Base-by-base conservation (phyloP, 495 filamentous ascomycete species). In the Neurospora hispaniola region DNA sequence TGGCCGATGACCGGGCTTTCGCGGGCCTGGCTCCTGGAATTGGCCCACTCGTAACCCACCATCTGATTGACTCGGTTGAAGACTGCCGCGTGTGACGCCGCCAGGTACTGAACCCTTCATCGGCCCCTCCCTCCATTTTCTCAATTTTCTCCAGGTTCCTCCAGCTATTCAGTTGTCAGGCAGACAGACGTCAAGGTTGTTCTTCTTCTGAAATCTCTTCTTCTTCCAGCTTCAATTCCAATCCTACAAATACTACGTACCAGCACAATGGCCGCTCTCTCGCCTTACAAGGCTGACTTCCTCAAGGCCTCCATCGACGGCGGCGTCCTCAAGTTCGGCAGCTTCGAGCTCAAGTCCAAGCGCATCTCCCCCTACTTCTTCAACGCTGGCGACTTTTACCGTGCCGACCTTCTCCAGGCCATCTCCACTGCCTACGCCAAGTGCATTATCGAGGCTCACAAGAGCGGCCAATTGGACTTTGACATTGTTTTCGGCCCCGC, bases 351-450 rank as follows among this genome's bases (percentile, higher is more conserved):
- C 75, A 99, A 99, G 82, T 97, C 94, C 71, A 91, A 91, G 76
- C 94, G 96, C 75, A 87, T 90, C 78, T 97, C 94, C 8, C 94
- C 96, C n/a, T 98, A 98, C 88, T 98, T 99, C 88, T 97, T 98
- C 90, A 96, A 96, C 82, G 93, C 94, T 20, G 93, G 93, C 42
- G 88, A 91, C 76, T 94, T 98, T 84, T 91, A 94, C 84, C 88
- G 88, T 31, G 91, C 89, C 38, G 83, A 89, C 73, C 88, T 97
- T 23, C 88, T 96, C 72, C 85, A 86, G 72, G 88, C 92, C 73
- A 89, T 96, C 74, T 86, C 90, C 71, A 84, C 87, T 59, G 93
- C 95, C 59, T 98, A 94, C 80, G 94, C 95, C 8, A 86, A 89
- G 66, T 88, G 93, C 69, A 89, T 97, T 66, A 78, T 79, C 70